Evolutionary conservation across 2,329 filamentous ascomycete species (phyloP).

Genomic region (Arthrocladium fulminans): DNA sequence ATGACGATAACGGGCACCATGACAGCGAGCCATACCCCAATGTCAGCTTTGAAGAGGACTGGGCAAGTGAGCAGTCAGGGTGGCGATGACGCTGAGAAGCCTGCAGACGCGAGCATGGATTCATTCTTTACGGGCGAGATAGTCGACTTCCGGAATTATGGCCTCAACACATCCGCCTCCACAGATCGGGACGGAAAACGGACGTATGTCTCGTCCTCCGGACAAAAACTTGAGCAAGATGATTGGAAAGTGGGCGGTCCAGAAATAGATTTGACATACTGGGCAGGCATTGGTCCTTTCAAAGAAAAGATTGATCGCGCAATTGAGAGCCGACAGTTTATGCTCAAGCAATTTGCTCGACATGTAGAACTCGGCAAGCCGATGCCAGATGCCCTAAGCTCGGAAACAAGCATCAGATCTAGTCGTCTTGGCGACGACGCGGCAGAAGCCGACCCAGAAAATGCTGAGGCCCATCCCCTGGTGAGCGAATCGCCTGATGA

Average conservation of each 20-base stretch:
- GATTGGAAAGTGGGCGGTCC: slow-evolving; percentile 31
- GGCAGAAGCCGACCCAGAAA: not conserved
- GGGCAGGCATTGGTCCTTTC: slow-evolving; percentile 41
- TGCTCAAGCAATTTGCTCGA: not conserved
- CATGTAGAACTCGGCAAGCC: slow-evolving; percentile 6
- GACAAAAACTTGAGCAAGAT: slow-evolving; percentile 1
- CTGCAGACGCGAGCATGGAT: slow-evolving; percentile 41
- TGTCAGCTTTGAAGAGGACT: too few relatives aligned
- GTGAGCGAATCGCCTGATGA: not conserved
- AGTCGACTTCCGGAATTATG: slow-evolving; percentile 50
- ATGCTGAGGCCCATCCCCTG: not conserved
- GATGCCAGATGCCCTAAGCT: not conserved
- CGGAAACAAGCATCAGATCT: not conserved
- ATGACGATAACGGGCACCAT: slow-evolving; percentile 60
- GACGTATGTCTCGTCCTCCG: not conserved
- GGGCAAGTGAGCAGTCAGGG: too few relatives aligned
- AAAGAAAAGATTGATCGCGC: slow-evolving; percentile 32
- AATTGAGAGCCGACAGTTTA: not conserved
- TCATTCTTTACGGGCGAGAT: slow-evolving; percentile 63
- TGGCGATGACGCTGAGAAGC: not conserved
- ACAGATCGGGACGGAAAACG: not conserved
- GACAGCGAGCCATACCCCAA: slow-evolving; percentile 56
- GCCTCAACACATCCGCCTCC: slow-evolving; percentile 40
- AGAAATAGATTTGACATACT: slow-evolving; percentile 41
- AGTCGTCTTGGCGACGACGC: slow-evolving; percentile 8